Conservation (phyloP, 2,329 filamentous ascomycete species). For the Emergomyces pasteurianus region DNA sequence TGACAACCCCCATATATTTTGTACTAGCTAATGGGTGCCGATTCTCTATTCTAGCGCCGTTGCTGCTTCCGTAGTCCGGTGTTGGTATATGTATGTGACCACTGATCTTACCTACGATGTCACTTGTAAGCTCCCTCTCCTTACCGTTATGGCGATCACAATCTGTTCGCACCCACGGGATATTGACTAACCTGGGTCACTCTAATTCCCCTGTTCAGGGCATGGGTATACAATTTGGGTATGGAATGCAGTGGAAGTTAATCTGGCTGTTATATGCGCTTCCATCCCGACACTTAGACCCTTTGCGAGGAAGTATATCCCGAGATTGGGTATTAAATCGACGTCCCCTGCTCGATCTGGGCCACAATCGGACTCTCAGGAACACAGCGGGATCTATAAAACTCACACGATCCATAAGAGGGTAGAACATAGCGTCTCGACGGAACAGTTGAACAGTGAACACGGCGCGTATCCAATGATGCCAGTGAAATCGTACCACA, state of each 20-base stretch:
- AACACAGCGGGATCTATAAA: constrained; percentile 3
- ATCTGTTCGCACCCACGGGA: not conserved
- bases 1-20: not conserved
- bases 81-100: constrained; percentile 8
- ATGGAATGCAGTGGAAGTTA: constrained; percentile 13
- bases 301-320: constrained; percentile 9
- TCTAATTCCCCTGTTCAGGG: constrained; percentile 6
- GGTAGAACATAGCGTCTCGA: not conserved
- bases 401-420: constrained; percentile 7
- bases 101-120: constrained; percentile 9
- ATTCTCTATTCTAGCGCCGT: constrained; percentile 6
- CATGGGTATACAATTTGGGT: constrained; percentile 12
- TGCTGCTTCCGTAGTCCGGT: constrained; percentile 8
- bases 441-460: not conserved
- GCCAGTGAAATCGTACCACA: not conserved
- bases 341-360: not conserved
- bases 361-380: not conserved
- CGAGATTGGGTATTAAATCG: constrained; percentile 3
- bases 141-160: not conserved
- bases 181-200: not conserved
- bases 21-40: not conserved
- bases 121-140: constrained; percentile 8
- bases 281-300: constrained; percentile 13
- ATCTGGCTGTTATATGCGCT: constrained; percentile 15
- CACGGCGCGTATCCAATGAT: not conserved